Conservation (phyloP, 176 grass and related monocot genomes). For the Tuctoria greenei region DNA sequence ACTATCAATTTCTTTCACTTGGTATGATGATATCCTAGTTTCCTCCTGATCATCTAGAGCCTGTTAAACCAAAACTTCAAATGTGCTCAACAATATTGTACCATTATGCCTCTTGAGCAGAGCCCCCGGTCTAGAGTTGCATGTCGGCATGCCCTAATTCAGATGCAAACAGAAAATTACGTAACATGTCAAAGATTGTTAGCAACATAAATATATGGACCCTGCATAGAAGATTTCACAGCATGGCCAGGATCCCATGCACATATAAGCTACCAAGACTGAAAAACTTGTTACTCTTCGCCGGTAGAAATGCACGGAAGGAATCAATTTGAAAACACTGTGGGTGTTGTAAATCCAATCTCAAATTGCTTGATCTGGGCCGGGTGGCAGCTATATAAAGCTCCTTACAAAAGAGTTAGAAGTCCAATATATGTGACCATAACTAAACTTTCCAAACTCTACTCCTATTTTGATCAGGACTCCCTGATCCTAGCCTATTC, state of each 20-base stretch:
- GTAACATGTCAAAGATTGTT: conserved; percentile 24
- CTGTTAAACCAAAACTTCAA: conserved; percentile 36
- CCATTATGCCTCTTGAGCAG: conserved; percentile 40
- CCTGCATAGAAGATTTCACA: conserved; percentile 21
- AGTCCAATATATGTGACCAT: too few relatives aligned
- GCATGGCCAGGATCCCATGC: conserved; percentile 9
- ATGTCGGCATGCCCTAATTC: conserved; percentile 33
- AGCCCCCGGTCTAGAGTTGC: conserved; percentile 38
- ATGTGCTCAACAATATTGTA: conserved; percentile 11
- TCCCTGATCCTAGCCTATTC: too few relatives aligned
- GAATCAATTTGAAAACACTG: conserved; percentile 22
- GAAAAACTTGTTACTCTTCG: conserved; percentile 26
- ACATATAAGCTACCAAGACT: conserved; percentile 23
- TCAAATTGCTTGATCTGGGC: too few relatives aligned
- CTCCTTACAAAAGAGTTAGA: too few relatives aligned
- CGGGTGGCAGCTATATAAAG: too few relatives aligned
- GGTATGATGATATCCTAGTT: not conserved
- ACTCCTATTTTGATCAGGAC: too few relatives aligned
- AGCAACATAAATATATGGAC: conserved; percentile 21
- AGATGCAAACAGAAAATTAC: conserved; percentile 39
- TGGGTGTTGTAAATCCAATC: too few relatives aligned
- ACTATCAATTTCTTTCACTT: not conserved
- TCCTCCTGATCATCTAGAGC: not conserved
- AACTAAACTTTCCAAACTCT: too few relatives aligned
- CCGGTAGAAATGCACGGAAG: conserved; percentile 24